Base-by-base conservation (phyloP, 371 early-diverging fungal species). In the Dichotomocladium elegans region DNA sequence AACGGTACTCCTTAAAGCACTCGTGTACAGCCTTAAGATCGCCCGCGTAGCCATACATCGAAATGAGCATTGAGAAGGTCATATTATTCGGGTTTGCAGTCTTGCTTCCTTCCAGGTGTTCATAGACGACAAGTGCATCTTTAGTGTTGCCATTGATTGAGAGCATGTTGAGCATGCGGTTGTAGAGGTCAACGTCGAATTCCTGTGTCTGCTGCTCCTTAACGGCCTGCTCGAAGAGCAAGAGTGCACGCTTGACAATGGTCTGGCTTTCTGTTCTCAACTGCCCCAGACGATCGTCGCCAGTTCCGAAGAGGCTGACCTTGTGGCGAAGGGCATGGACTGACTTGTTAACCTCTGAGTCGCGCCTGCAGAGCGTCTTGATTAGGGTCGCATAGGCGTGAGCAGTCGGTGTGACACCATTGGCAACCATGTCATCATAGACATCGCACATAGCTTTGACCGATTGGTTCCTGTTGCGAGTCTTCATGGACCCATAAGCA, bases 1-100 rank as follows among this genome's bases (percentile, higher is more conserved):
- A 25, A 46, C 66, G 60, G 63, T 74, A 80, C 47, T 80, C 78
- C 2, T 55, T 55, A 31, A 77, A 76, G 52, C 81, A 80, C 47
- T 77, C 78, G 5, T 51, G 53, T 1, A 67, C 72, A 52, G 72
- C 72, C 6, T 26, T 35, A 3, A 76, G 33, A 49, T 77, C 78
- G 24, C 78, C 78, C 14, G 71, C 74, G 4, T 46, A 48, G 26
- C 81, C 78, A 66, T 73, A 80, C 44, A 76, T 17, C 7, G 58
- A 47, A 51, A 80, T 69, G 7, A 80, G 55, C 17, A 64, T 63
- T 21, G 72, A 65, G 61, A 72, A 80, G 0, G 81, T 80, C 7
- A 28, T 46, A 9, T 65, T 48, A 25, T 75, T 63, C 3, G 75
- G 72, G 7, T 61, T 52, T 3, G 61, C 69, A 14, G 64, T 58